Conservation (phyloP, 2,329 filamentous ascomycete species). For the Colletotrichum coccodes region DNA sequence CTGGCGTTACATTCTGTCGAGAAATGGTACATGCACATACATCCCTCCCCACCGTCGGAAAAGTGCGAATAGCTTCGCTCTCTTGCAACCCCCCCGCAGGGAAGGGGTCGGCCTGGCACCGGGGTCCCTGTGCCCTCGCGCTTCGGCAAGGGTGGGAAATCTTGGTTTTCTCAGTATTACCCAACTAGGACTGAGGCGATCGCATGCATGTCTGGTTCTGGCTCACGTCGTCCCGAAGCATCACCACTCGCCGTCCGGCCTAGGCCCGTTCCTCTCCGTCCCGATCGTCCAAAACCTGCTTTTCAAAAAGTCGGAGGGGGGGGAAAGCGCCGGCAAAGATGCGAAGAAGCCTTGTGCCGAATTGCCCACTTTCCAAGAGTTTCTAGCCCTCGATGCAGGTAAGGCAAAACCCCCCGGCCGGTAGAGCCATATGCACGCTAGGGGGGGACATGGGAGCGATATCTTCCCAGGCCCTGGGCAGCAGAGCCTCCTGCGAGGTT, state of each 20-base stretch:
- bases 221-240: slow-evolving; percentile 8
- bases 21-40: neutral
- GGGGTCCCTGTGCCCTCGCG: neutral
- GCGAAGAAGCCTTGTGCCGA: neutral
- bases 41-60: neutral
- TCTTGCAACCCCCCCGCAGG: neutral
- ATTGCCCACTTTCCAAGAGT: neutral
- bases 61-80: slow-evolving; percentile 30
- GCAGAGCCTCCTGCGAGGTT: slow-evolving; percentile 20
- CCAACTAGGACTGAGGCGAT: neutral
- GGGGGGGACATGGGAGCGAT: neutral
- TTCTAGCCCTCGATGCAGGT: slow-evolving; percentile 1
- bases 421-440: neutral
- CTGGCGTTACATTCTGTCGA: slow-evolving; percentile 20
- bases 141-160: neutral
- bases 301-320: neutral
- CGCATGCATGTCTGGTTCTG: neutral
- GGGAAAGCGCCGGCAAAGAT: slow-evolving; percentile 4
- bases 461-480: slow-evolving; percentile 10
- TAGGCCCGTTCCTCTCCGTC: neutral
- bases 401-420: neutral
- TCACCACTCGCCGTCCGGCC: slow-evolving; percentile 2
- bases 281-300: slow-evolving; percentile 19
- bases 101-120: neutral
- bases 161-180: neutral